phyloP scores from a whole-genome alignment of 345 rosid genomes.

The Salix exigua region DNA sequence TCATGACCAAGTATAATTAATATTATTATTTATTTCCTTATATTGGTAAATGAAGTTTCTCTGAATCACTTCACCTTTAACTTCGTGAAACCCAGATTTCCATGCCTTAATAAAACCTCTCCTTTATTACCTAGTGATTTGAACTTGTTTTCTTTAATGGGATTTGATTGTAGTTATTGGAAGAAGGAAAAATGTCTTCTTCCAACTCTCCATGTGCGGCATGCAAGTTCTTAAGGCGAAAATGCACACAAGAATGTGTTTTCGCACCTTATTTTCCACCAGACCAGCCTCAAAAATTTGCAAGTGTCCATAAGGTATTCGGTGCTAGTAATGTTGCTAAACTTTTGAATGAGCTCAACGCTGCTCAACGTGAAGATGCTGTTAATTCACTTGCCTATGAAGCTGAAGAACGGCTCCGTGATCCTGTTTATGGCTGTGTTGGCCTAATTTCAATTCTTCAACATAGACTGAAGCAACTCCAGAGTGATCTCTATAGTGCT shows the following conservation, averaged over 20 bases:
- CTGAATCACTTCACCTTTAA: background rate
- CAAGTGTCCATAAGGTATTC: slow-evolving; percentile 25
- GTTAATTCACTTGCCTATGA: slow-evolving; percentile 75
- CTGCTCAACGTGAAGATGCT: slow-evolving; percentile 58
- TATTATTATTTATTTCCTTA: background rate
- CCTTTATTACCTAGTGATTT: background rate
- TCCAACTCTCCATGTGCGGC: slow-evolving; percentile 32
- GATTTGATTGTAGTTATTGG: background rate
- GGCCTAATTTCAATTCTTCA: slow-evolving; percentile 70
- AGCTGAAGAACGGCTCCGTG: slow-evolving; percentile 70
- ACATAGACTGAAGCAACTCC: slow-evolving; percentile 52
- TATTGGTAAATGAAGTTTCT: slow-evolving; percentile 14
- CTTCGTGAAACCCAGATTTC: slow-evolving; percentile 11
- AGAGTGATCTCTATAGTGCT: slow-evolving; percentile 43
- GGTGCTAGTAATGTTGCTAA: slow-evolving; percentile 64
- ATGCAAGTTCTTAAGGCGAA: slow-evolving; percentile 23
- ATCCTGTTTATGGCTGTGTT: slow-evolving; percentile 87
- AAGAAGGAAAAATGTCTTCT: slow-evolving; percentile 16
- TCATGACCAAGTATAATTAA: background rate
- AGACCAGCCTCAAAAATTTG: slow-evolving; percentile 29
- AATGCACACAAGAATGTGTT: slow-evolving; percentile 31
- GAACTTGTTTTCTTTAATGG: background rate
- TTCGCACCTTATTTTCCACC: slow-evolving; percentile 29
- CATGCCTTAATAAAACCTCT: background rate
- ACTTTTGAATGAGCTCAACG: slow-evolving; percentile 55